A percentile compares a stretch with the other conserved stretches of the same genome.
phyloP scores from a whole-genome alignment of 2,329 filamentous ascomycete genomes.

The Monosporascus sp. region DNA sequence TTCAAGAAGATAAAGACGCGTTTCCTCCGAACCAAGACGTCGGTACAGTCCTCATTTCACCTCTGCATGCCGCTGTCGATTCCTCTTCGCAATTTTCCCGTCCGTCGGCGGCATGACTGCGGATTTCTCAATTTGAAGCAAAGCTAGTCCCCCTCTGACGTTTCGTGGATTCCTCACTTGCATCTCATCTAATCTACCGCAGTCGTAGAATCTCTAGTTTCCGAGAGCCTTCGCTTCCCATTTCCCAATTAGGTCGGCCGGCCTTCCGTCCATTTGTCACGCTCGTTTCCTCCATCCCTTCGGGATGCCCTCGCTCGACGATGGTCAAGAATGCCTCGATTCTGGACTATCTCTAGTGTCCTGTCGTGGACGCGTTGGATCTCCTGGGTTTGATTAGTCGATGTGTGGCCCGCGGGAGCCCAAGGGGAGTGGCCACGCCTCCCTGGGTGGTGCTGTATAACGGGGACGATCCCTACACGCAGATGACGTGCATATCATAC shows the following conservation, averaged over 20 bases:
- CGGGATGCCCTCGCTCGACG: constrained; percentile 1
- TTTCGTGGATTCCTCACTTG: constrained; percentile 19
- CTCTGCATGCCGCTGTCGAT: background rate
- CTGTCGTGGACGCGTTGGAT: constrained; percentile 10
- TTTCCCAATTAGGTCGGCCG: constrained; percentile 29
- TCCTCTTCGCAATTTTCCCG: background rate
- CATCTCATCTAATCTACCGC: constrained; percentile 17
- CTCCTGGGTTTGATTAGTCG: constrained; percentile 6
- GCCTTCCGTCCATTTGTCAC: constrained; percentile 16
- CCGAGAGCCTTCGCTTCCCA: constrained; percentile 35
- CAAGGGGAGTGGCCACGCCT: constrained; percentile 2
- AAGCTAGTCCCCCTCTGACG: constrained; percentile 6
- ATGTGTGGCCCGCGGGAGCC: constrained; percentile 2
- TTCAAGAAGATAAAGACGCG: background rate
- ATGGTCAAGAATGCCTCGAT: constrained; percentile 4
- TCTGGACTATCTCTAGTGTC: constrained; percentile 8
- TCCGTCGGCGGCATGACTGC: background rate
- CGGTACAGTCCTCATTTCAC: background rate
- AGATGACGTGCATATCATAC: constrained; percentile 12
- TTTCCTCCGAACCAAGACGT: background rate
- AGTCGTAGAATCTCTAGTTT: constrained; percentile 15
- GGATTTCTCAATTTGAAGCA: constrained; percentile 1
- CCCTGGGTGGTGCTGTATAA: constrained; percentile 7
- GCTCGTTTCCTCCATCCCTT: constrained; percentile 8
- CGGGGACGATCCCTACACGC: constrained; percentile 6